Base-by-base conservation (phyloP, 148 eudicot genomes). In the Dianthus caryophyllus region DNA sequence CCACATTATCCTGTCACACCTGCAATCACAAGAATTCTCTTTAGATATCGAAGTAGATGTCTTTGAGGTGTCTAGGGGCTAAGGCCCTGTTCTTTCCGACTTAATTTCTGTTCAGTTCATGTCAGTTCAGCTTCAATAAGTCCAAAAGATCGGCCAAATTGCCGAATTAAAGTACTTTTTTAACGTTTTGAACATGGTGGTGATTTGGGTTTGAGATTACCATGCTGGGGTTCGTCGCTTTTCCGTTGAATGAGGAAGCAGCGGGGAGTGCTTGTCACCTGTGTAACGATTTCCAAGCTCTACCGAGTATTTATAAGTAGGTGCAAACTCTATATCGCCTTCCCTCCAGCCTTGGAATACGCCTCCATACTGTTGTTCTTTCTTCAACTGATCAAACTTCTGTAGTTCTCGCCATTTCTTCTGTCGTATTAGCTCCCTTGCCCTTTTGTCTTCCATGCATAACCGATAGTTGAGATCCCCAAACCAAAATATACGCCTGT, bases 1-100 rank as follows among this genome's bases (percentile, higher is more conserved):
- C 96, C 97, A 91, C 64, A 91, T 69, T 43, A 91, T 91, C 82
- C 97, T 82, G 82, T 91, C 97, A 84, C 97, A 88, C 97, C 97
- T 91, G 82, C 69, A 80, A n/a, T n/a, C n/a, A n/a, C 17, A 46
- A 64, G 20, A 52, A 25, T 61, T 70, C 56, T 13, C 63, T 22
- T 69, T 41, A 52, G 38, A 21, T 12, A n/a, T n/a, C n/a, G n/a
- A n/a, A n/a, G n/a, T n/a, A n/a, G n/a, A n/a, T n/a, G n/a, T n/a
- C n/a, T n/a, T n/a, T n/a, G n/a, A n/a, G n/a, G n/a, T n/a, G n/a
- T n/a, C n/a, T n/a, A n/a, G n/a, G n/a, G n/a, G 4, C 38, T 33
- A 33, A 30, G 18, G 9, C 48, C 20, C 12, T 9, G 6, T 41
- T 41, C 10, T 41, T 41, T 41, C 10, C 44, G 11, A 9, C 6